Evolutionary conservation across 2,329 filamentous ascomycete species (phyloP), one percentile per base, ranked within the genome.

Genomic region (Pseudogymnoascus destructans): DNA sequence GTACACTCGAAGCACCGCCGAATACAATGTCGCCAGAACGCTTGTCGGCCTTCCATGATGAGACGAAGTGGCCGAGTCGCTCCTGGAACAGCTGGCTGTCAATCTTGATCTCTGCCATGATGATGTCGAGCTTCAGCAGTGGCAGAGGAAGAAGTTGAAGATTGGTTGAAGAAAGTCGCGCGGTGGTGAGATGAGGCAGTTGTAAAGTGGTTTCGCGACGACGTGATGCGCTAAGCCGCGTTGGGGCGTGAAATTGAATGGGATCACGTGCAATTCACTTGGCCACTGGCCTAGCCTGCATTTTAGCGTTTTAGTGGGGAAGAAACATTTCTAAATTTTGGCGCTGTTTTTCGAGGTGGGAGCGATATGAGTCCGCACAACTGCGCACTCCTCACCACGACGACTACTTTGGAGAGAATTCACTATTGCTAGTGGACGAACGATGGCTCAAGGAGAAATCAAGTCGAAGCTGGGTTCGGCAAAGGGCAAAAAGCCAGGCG

Each of bases 41-140:
- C 77, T 95, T 92, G 78, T 97, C 92, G 67, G 87, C 84, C 78
- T 95, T 97, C 93, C 95, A 98, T 75, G 89, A 84, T 67, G 87
- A 84, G 70, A 91, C 81, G 68, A 98, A 86, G 70, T 86, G 85
- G 65, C 85, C 85, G 65, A 97, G 80, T 70, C 93, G 91, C 76
- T 93, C 91, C 73, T 95, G 91, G 77, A 98, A 98, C 71, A 84
- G 78, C 73, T 86, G 85, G 76, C 86, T 88, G 77, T 97, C 91
- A 77, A 98, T 96, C 75, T 88, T 89, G 75, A 98, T 95, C 74
- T 95, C 88, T 70, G 78, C 79, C 82, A 70, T 70, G 46, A 52
- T 52, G 46, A 52, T 52, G 46, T 30, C 25, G 46, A 52, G 46
- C 46, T 52, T 11, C 46, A 52, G 23, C 46, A 9, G 46, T 52